phyloP scores from a whole-genome alignment of 768 basidiomycete genomes.

The Candolleomyces eurysporus region DNA sequence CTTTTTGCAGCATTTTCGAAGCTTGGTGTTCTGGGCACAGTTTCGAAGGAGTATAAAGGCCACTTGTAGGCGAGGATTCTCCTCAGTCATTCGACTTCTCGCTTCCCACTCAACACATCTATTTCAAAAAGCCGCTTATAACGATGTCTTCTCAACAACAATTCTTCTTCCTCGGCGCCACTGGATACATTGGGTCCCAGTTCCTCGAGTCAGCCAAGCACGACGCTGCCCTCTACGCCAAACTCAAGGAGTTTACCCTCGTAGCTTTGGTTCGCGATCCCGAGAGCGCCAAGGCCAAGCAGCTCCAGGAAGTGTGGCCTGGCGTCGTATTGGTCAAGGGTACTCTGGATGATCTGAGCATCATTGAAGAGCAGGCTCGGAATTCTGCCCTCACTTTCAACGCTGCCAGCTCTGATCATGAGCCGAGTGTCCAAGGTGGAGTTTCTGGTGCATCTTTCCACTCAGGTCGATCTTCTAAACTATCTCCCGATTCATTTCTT shows the following conservation, averaged over 20 bases:
- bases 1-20: too few relatives aligned
- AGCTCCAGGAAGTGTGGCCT: constrained; percentile 30
- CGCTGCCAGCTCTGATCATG: constrained; percentile 38
- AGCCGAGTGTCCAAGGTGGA: constrained; percentile 30
- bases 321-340: constrained; percentile 37
- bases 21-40: too few relatives aligned
- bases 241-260: constrained; percentile 22
- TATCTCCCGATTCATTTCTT: too few relatives aligned
- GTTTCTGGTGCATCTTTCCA: neutral
- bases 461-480: neutral
- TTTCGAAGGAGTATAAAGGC: too few relatives aligned
- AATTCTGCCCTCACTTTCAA: constrained; percentile 41
- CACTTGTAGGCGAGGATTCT: too few relatives aligned
- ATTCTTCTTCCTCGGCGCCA: constrained; percentile 38
- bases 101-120: too few relatives aligned
- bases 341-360: constrained; percentile 30
- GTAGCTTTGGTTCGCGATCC: constrained; percentile 35
- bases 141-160: neutral
- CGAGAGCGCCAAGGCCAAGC: constrained; percentile 24
- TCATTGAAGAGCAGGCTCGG: constrained; percentile 32
- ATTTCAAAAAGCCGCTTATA: neutral
- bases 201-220: constrained; percentile 32
- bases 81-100: too few relatives aligned
- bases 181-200: constrained; percentile 44
- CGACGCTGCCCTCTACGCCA: constrained; percentile 21